Evolutionary conservation across 768 basidiomycete species (phyloP).

Genomic region (Hypholoma sublateritium): DNA sequence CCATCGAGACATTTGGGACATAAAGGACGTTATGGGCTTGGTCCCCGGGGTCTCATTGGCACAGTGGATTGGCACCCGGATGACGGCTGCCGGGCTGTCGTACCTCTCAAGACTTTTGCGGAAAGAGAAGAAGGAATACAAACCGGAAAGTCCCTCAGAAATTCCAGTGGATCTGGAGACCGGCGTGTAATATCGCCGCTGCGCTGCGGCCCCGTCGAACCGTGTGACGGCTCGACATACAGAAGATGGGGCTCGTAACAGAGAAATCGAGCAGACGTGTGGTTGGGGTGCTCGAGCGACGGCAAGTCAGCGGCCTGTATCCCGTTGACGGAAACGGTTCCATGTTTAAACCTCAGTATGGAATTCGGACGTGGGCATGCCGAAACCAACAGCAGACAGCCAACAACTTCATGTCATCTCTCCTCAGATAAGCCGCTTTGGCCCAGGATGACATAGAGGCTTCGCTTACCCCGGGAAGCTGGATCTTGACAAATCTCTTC

Average conservation of each 20-base stretch:
- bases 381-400: background rate
- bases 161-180: conserved; percentile 15
- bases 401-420: conserved; percentile 4
- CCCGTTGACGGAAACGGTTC: background rate
- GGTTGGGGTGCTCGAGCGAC: background rate
- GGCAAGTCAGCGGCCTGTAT: background rate
- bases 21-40: conserved; percentile 73
- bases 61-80: conserved; percentile 68
- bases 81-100: conserved; percentile 58
- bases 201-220: background rate
- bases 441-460: conserved; percentile 9
- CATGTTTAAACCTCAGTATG: too few relatives aligned
- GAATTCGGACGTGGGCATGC: background rate
- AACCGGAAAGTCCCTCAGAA: conserved; percentile 12
- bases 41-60: conserved; percentile 66
- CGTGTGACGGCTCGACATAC: background rate
- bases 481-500: conserved; percentile 8
- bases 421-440: conserved; percentile 10
- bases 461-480: conserved; percentile 15
- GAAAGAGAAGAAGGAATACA: conserved; percentile 13
- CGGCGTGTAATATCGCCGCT: conserved; percentile 9
- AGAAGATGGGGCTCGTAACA: background rate
- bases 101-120: conserved; percentile 37
- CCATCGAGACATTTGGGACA: conserved; percentile 82
- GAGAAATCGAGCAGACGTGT: background rate